A percentile compares a stretch with the other conserved stretches of the same genome.
phyloP scores from a whole-genome alignment of 768 basidiomycete species.

The Lactifluus hygrophoroides region DNA sequence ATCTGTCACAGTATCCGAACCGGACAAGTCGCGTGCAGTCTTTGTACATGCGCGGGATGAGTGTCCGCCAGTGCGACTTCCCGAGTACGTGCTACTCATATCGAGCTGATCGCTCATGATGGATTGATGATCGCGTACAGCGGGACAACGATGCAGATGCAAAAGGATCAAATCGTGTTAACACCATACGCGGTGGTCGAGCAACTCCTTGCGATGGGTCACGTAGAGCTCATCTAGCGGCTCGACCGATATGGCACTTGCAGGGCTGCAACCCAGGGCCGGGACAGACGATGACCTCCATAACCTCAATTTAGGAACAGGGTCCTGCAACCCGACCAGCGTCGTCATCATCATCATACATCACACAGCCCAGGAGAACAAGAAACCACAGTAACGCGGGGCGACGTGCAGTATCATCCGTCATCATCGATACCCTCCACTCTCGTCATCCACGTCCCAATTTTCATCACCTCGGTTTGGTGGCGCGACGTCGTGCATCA shows the following conservation, averaged over 20 bases:
- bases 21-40: constrained; percentile 68
- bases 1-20: constrained; percentile 52
- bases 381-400: neutral
- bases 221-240: constrained; percentile 64
- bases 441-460: constrained; percentile 34
- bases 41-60: constrained; percentile 70
- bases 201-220: constrained; percentile 59
- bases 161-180: constrained; percentile 74
- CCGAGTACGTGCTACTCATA: constrained; percentile 43
- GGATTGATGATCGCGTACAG: constrained; percentile 30
- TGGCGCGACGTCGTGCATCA: constrained; percentile 23
- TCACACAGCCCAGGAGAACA: neutral
- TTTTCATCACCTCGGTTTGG: constrained; percentile 27
- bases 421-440: neutral
- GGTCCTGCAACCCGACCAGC: too few species aligned
- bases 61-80: constrained; percentile 60
- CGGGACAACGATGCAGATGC: constrained; percentile 63
- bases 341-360: constrained; percentile 2
- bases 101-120: neutral
- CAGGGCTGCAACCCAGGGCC: too few species aligned
- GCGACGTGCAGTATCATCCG: neutral
- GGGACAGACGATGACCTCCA: neutral
- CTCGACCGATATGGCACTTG: constrained; percentile 11
- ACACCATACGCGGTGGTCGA: constrained; percentile 72
- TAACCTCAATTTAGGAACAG: neutral